Conservation (phyloP, 768 basidiomycete species). For the Crepidotus variabilis region DNA sequence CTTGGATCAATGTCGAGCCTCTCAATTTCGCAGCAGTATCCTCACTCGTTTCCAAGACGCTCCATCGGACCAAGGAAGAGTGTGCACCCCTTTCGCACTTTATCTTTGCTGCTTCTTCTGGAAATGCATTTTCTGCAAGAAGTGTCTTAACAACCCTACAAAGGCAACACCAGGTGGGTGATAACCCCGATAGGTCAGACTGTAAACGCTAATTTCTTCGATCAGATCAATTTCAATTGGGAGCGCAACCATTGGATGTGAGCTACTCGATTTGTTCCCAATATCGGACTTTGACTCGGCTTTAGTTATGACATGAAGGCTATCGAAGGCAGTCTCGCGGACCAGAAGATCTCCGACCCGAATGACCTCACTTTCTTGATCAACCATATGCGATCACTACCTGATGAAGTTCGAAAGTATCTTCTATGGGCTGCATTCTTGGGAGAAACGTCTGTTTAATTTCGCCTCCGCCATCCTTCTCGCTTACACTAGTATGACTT, state of each 20-base stretch:
- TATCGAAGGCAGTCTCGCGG: conserved; percentile 52
- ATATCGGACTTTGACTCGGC: neutral
- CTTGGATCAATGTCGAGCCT: conserved; percentile 67
- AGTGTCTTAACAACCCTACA: conserved; percentile 63
- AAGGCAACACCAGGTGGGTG: conserved; percentile 55
- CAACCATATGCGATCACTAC: conserved; percentile 54
- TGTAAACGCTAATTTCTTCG: conserved; percentile 1
- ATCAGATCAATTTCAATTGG: conserved; percentile 62
- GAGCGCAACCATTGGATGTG: conserved; percentile 65
- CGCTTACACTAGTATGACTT: neutral
- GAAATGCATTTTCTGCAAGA: conserved; percentile 68
- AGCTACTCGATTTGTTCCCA: conserved; percentile 18
- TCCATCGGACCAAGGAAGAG: conserved; percentile 57
- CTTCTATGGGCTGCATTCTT: conserved; percentile 72
- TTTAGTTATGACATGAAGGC: conserved; percentile 50
- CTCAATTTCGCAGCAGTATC: conserved; percentile 54
- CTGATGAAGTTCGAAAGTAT: conserved; percentile 62
- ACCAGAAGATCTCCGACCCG: conserved; percentile 54
- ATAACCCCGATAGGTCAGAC: neutral
- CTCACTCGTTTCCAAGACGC: conserved; percentile 56
- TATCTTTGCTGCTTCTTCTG: conserved; percentile 53
- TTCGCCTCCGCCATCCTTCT: neutral
- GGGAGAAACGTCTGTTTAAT: conserved; percentile 55
- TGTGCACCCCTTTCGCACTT: conserved; percentile 50
- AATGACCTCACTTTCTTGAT: conserved; percentile 61